phyloP scores from a whole-genome alignment of 805 yeast species.

The Maudiozyma serrabonitensis region DNA sequence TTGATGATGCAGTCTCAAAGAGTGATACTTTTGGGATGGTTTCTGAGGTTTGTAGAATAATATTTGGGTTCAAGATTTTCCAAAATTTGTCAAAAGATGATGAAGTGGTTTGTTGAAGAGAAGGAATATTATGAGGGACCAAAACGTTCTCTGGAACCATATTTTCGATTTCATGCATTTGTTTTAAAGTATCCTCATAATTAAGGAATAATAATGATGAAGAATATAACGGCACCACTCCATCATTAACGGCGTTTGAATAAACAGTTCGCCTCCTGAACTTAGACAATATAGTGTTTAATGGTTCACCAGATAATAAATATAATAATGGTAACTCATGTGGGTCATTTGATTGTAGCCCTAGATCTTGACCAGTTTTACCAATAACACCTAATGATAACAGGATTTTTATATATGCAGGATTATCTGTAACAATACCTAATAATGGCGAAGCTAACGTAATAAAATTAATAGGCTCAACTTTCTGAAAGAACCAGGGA shows the following conservation, averaged over 20 bases:
- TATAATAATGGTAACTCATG: slow-evolving; percentile 45
- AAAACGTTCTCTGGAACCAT: neutral
- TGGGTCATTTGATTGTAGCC: slow-evolving; percentile 39
- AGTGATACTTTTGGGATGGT: slow-evolving; percentile 57
- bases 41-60: slow-evolving; percentile 7
- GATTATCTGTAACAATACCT: slow-evolving; percentile 72
- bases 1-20: slow-evolving; percentile 57
- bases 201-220: slow-evolving; percentile 61
- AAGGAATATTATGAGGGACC: slow-evolving; percentile 9
- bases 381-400: slow-evolving; percentile 70
- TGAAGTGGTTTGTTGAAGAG: slow-evolving; percentile 22
- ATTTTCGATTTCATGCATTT: slow-evolving; percentile 21
- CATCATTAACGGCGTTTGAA: slow-evolving; percentile 71
- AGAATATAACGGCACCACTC: slow-evolving; percentile 71
- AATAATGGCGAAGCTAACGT: slow-evolving; percentile 67
- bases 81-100: slow-evolving; percentile 40
- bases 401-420: slow-evolving; percentile 60
- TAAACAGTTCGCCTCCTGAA: slow-evolving; percentile 62
- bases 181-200: slow-evolving; percentile 38
- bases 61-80: slow-evolving; percentile 32
- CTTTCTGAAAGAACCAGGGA: slow-evolving; percentile 55
- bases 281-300: slow-evolving; percentile 41
- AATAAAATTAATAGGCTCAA: slow-evolving; percentile 58
- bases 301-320: slow-evolving; percentile 55
- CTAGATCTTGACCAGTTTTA: slow-evolving; percentile 70